Evolutionary conservation across 192 early-diverging fungal genomes (phyloP), one percentile per base, ranked within the genome.

Genomic region (Coemansia furcata): DNA sequence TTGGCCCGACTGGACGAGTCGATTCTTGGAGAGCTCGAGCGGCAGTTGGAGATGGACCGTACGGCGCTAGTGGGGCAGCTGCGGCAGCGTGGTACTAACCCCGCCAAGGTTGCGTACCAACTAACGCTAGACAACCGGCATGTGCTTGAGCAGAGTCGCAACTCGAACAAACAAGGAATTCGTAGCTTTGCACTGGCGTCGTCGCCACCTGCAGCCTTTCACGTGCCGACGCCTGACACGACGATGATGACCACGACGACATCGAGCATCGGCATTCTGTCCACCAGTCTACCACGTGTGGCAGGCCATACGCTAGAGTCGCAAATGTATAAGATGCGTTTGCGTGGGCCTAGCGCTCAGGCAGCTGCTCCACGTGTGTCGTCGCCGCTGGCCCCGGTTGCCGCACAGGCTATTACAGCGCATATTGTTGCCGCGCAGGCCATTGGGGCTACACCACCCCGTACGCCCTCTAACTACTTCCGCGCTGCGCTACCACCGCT

Each of bases 61-160:
- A 80, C 88, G 39, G 88, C 88, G 15, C 89, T 99, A 39, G 69
- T 89, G 29, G 71, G 83, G 47, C 94, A 94, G 63, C 76, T 99
- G 63, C 82, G 89, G 21, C 91, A 95, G 73, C 74, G 82, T 7
- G 93, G 90, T 59, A 97, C 95, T 73, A 98, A 97, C 76, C 95
- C 94, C 29, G 89, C 97, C 61, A 96, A 96, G 68, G 97, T 99
- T 6, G 94, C 97, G 6, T 99, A 97, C 76, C 95, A 97, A 71
- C 84, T 99, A 63, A 90, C 95, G n/a, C 85, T 95, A 2, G 97
- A 98, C 76, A 83, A 83, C 67, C 68, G 89, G 88, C 75, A 85
- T 50, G 74, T 84, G 77, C 66, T 84, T 43, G 77, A 79, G 73
- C 76, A 84, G 67, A 77, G 73, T 57, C 73, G 74, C 65, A 79